Percentiles rank a stretch among this genome's conserved stretches.
phyloP scores from a whole-genome alignment of 176 grass and related monocot genomes.

The Themeda triandra region DNA sequence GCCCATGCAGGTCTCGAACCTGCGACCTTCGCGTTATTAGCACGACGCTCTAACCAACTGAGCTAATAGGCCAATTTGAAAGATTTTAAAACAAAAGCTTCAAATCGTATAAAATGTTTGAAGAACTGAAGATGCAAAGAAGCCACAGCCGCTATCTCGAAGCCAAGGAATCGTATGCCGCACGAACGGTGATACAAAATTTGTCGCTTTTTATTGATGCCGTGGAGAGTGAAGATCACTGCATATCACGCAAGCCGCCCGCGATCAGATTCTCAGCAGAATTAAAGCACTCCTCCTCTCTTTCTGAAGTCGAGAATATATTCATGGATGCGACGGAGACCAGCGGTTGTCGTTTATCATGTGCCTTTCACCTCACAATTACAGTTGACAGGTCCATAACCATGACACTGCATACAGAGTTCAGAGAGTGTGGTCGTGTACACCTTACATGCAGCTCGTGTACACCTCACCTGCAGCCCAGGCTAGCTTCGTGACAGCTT shows the following conservation, averaged over 20 bases:
- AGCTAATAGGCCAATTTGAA: slow-evolving; percentile 96
- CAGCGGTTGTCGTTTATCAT: neutral
- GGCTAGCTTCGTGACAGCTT: neutral
- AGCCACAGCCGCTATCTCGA: too few relatives aligned
- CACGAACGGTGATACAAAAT: neutral
- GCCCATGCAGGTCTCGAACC: slow-evolving; percentile 90
- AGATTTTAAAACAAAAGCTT: too few relatives aligned
- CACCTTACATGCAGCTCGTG: neutral
- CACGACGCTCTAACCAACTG: slow-evolving; percentile 86
- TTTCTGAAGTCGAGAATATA: neutral
- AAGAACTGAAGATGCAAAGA: too few relatives aligned
- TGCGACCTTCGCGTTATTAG: slow-evolving; percentile 91
- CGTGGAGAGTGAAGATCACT: neutral
- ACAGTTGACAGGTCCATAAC: neutral
- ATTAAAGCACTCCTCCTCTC: neutral
- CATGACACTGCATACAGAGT: neutral
- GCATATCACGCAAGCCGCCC: neutral
- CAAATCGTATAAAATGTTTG: too few relatives aligned
- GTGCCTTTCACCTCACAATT: neutral
- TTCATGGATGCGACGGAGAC: neutral
- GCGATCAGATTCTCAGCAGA: neutral
- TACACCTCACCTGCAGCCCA: neutral
- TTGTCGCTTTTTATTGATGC: neutral
- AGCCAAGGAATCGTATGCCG: neutral
- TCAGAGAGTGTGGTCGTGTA: neutral